Evolutionary conservation across 2,329 filamentous ascomycete genomes (phyloP).

Genomic region (Hypoxylon sp.): DNA sequence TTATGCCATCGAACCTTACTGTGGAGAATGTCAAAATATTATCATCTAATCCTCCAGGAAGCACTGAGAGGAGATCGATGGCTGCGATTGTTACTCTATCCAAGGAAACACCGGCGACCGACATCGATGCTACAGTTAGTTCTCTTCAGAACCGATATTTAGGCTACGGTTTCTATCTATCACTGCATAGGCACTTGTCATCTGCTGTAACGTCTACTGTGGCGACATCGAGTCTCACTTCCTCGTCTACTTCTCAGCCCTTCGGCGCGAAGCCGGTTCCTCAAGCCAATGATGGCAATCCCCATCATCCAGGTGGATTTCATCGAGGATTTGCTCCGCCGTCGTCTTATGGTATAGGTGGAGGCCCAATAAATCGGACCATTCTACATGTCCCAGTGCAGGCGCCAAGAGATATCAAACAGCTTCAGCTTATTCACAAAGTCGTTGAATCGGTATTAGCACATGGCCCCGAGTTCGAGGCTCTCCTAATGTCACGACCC

Average conservation of each 20-base stretch:
- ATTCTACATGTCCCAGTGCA: constrained; percentile 79
- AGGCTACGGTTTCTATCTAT: constrained; percentile 86
- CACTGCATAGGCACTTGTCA: constrained; percentile 85
- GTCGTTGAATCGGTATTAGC: constrained; percentile 84
- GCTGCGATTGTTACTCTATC: constrained; percentile 86
- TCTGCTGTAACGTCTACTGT: constrained; percentile 74
- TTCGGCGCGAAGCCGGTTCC: constrained; percentile 82
- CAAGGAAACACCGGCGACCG: constrained; percentile 83
- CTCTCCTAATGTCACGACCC: constrained; percentile 87
- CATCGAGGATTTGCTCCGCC: constrained; percentile 82
- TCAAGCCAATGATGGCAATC: constrained; percentile 57
- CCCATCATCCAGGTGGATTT: constrained; percentile 62
- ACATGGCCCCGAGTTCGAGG: constrained; percentile 90
- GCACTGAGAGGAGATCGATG: constrained; percentile 77
- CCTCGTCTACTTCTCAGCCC: constrained; percentile 72
- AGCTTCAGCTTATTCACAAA: constrained; percentile 87
- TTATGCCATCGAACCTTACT: constrained; percentile 71
- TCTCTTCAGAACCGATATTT: constrained; percentile 86
- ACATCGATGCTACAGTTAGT: constrained; percentile 86
- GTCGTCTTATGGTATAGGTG: constrained; percentile 71
- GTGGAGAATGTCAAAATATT: constrained; percentile 83
- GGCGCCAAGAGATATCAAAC: constrained; percentile 82
- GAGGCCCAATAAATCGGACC: constrained; percentile 60
- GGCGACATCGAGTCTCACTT: constrained; percentile 56
- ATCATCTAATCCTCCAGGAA: constrained; percentile 65